phyloP scores from a whole-genome alignment of 257 asterid genomes.

The Prunella vulgaris region DNA sequence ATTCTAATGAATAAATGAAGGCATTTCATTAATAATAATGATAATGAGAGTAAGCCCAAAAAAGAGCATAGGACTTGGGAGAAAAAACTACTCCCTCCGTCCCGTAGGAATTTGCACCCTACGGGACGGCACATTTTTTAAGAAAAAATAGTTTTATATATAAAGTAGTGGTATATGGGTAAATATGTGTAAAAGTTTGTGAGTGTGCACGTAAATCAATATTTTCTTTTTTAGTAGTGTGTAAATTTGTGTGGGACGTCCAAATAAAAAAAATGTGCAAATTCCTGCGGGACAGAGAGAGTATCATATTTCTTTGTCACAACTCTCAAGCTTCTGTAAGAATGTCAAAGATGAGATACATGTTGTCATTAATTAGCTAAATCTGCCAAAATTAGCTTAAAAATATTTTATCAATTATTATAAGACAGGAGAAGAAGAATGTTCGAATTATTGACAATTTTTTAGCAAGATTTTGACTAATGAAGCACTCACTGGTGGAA shows the following conservation, averaged over 20 bases:
- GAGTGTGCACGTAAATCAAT: no score
- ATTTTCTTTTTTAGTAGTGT: no score
- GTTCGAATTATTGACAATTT: constrained; percentile 14
- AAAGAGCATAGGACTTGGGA: background rate
- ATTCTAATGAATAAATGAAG: constrained; percentile 4
- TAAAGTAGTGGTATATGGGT: no score
- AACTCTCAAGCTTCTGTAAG: constrained; percentile 14
- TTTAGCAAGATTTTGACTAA: constrained; percentile 35
- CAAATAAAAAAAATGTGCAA: no score
- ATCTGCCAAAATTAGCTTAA: constrained; percentile 17
- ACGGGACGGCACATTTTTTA: no score
- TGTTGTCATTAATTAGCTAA: constrained; percentile 15
- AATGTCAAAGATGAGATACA: constrained; percentile 9
- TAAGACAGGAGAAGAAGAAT: constrained; percentile 1
- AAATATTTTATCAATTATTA: background rate
- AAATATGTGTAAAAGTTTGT: no score
- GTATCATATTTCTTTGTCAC: background rate
- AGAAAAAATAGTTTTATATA: no score
- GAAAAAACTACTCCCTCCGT: no score
- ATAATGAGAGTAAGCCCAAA: constrained; percentile 11
- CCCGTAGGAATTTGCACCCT: no score
- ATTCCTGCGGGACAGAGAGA: no score
- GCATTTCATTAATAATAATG: background rate
- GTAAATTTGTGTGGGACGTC: no score
- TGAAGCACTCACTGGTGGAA: constrained; percentile 31